These are phyloP conservation scores for Aspergillus pseudoglaucus DNA, from an alignment of 2,329 filamentous ascomycete species.

Conservation along the genomic window DNA sequence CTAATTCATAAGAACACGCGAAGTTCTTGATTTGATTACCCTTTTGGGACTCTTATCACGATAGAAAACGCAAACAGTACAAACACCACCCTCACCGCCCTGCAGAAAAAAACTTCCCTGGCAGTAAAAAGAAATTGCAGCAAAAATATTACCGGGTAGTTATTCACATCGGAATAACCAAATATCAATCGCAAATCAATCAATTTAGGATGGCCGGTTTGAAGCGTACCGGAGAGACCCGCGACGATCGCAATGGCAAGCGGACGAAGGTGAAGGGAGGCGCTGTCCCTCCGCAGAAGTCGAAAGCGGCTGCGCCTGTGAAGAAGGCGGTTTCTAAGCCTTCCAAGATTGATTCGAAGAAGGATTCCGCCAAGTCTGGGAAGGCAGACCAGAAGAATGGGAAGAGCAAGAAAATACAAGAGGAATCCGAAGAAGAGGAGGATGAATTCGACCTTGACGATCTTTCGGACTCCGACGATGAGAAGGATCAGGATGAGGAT, in stretches of 20 bases:
- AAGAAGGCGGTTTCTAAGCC: slow-evolving; percentile 18
- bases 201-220: slow-evolving; percentile 31
- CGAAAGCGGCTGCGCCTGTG: slow-evolving; percentile 13
- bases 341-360: slow-evolving; percentile 17
- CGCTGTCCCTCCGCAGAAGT: slow-evolving; percentile 10
- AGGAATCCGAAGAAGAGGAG: slow-evolving; percentile 41
- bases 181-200: neutral
- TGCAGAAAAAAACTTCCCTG: slow-evolving; percentile 11
- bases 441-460: slow-evolving; percentile 53
- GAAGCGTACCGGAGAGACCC: slow-evolving; percentile 34
- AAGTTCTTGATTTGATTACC: neutral
- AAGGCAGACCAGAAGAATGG: slow-evolving; percentile 27
- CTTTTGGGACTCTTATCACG: slow-evolving; percentile 3
- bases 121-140: slow-evolving; percentile 1
- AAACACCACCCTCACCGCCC: slow-evolving; percentile 9
- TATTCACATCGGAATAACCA: neutral
- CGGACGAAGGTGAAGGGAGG: slow-evolving; percentile 32
- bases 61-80: slow-evolving; percentile 8
- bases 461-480: slow-evolving; percentile 37
- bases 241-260: slow-evolving; percentile 35
- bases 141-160: slow-evolving; percentile 1
- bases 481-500: slow-evolving; percentile 28
- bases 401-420: slow-evolving; percentile 26
- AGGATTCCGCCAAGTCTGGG: slow-evolving; percentile 15
- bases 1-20: neutral